Percentiles rank a stretch among this genome's conserved stretches.
phyloP scores from a whole-genome alignment of 768 basidiomycete genomes.

The Amanita rimosa region DNA sequence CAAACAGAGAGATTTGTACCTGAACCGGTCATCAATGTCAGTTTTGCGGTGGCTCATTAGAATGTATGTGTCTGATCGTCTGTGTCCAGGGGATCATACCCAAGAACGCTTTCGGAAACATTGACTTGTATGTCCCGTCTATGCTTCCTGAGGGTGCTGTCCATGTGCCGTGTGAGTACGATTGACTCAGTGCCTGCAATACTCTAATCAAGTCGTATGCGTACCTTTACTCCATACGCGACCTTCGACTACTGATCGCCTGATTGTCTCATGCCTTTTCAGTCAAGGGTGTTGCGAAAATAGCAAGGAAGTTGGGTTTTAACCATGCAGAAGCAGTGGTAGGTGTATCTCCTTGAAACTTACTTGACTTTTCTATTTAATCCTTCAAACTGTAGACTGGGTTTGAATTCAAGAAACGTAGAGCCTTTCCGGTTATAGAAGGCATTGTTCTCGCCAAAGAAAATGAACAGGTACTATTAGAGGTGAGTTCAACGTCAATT shows the following conservation, averaged over 20 bases:
- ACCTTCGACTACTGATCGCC: neutral
- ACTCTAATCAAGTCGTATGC: neutral
- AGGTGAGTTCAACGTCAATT: slow-evolving; percentile 39
- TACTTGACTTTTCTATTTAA: neutral
- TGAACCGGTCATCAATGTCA: slow-evolving; percentile 73
- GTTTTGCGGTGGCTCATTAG: slow-evolving; percentile 15
- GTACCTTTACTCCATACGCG: neutral
- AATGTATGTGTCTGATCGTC: neutral
- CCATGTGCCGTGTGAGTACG: slow-evolving; percentile 79
- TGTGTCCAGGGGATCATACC: slow-evolving; percentile 72
- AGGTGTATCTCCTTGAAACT: slow-evolving; percentile 20
- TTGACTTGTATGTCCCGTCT: slow-evolving; percentile 88
- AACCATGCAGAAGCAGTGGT: slow-evolving; percentile 96
- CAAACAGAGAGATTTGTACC: slow-evolving; percentile 83
- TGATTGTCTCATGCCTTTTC: slow-evolving; percentile 8
- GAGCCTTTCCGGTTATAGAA: slow-evolving; percentile 74
- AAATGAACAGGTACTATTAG: slow-evolving; percentile 59
- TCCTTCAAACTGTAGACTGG: slow-evolving; percentile 47
- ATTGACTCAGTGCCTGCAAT: neutral
- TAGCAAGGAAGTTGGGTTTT: slow-evolving; percentile 78
- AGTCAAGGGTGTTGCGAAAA: slow-evolving; percentile 84
- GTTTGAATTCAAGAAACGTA: slow-evolving; percentile 92
- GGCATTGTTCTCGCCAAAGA: slow-evolving; percentile 85
- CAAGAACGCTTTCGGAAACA: slow-evolving; percentile 94
- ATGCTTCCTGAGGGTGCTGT: slow-evolving; percentile 87